Evolutionary conservation across 2,329 filamentous ascomycete species (phyloP), one percentile per base, ranked within the genome.

Genomic region (Hymenoscyphus infarciens): DNA sequence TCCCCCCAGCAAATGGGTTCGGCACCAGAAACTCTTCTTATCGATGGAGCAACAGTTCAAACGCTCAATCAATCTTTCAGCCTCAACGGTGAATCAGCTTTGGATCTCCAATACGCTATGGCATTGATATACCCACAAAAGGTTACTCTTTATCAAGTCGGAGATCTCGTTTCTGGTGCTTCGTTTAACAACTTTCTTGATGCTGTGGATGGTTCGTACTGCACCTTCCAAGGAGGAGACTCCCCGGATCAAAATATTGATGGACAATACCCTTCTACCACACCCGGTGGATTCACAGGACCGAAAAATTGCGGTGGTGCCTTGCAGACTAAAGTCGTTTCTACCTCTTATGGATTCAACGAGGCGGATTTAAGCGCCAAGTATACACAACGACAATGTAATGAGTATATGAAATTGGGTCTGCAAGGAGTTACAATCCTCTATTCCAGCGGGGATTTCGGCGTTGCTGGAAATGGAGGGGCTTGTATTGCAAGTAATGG

Each of bases 341-440:
- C 78, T 27, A 81, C 82, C 19, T 82, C 79, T 22, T 86, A 86
- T 70, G 77, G 77, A 13, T 79, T 80, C 11, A 81, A 81, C 65
- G 82, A 85, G 73, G 78, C 75, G n/a, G 78, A 80, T 58, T 73
- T 81, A 7, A 78, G 80, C 1, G 74, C 75, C 5, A 74, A 73
- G 62, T 85, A 85, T 69, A 77, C 81, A 64, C 67, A 75, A 57
- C 76, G 83, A 2, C 82, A 85, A 72, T 85, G 82, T 69, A 73
- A 76, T 61, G 82, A 84, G 74, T 84, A 82, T 71, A 79, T 84
- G 78, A 85, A 85, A 74, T 78, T 85, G 1, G 82, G 79, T 19
- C 77, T 84, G 35, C 78, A 79, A 68, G 82, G 82, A 22, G 76
- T 82, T 11, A 79, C 79, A 1, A 73, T 85, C 16, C 63, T 84